phyloP scores from a whole-genome alignment of 306 rosid species.

The Medicago ruthenica region DNA sequence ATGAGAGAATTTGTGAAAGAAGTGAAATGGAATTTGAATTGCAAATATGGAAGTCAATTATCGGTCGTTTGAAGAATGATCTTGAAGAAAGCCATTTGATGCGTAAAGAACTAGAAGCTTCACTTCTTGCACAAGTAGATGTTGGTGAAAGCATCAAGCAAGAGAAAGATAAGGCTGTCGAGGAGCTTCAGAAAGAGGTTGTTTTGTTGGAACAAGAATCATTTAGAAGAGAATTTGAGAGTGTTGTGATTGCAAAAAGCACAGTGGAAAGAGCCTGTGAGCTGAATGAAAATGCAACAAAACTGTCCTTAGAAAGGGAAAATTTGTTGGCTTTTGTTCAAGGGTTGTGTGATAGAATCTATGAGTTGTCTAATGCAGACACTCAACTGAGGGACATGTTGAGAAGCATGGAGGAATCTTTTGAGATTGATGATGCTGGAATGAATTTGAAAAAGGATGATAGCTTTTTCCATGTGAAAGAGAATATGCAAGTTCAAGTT shows the following conservation, averaged over 20 bases:
- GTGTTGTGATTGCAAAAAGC: conserved; percentile 52
- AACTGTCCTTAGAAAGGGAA: conserved; percentile 66
- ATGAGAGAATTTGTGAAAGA: conserved; percentile 59
- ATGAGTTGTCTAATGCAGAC: conserved; percentile 60
- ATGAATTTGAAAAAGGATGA: conserved; percentile 48
- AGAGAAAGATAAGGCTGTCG: not conserved
- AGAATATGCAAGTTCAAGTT: conserved; percentile 49
- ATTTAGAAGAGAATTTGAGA: conserved; percentile 64
- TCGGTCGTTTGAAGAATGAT: conserved; percentile 57
- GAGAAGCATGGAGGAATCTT: conserved; percentile 55
- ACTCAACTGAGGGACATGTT: conserved; percentile 61
- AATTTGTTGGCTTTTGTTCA: conserved; percentile 54
- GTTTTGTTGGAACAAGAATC: conserved; percentile 67
- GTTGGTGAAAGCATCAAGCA: conserved; percentile 64
- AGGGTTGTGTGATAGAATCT: conserved; percentile 55
- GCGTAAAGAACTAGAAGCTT: conserved; percentile 76
- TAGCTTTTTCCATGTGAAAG: conserved; percentile 44
- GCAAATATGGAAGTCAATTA: conserved; percentile 64
- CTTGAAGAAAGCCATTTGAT: conserved; percentile 56
- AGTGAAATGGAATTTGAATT: conserved; percentile 75
- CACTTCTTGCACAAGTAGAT: conserved; percentile 74
- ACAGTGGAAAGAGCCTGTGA: conserved; percentile 55
- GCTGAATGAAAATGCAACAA: conserved; percentile 59
- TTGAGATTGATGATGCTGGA: conserved; percentile 45
- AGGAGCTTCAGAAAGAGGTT: conserved; percentile 57